Conservation (phyloP, 768 basidiomycete species). For the Mycena vitilis region DNA sequence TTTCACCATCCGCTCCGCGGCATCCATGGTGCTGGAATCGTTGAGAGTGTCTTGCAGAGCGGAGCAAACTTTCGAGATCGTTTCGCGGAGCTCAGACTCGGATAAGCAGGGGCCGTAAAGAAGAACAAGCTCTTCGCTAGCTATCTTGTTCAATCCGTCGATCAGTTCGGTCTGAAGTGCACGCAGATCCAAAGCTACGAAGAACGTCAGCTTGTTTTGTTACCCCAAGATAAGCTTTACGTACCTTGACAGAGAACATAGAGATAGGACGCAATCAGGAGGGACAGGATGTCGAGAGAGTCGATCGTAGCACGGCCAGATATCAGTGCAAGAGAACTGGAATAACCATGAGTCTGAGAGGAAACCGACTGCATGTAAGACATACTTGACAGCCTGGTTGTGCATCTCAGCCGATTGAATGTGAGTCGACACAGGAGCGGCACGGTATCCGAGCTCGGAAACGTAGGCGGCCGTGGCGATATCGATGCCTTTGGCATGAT, state of each 20-base stretch:
- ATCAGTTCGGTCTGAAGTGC: constrained; percentile 77
- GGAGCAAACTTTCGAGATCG: constrained; percentile 52
- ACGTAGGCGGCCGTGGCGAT: constrained; percentile 87
- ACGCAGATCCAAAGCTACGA: constrained; percentile 81
- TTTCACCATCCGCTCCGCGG: constrained; percentile 72
- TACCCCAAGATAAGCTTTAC: constrained; percentile 3
- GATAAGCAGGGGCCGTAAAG: constrained; percentile 58
- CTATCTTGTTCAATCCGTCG: constrained; percentile 58
- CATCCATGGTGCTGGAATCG: constrained; percentile 78
- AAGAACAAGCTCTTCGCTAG: constrained; percentile 59
- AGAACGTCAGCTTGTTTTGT: constrained; percentile 4
- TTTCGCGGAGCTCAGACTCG: constrained; percentile 42
- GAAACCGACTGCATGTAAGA: constrained; percentile 21
- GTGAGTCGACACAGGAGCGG: constrained; percentile 86
- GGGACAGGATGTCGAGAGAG: constrained; percentile 34
- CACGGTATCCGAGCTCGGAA: constrained; percentile 84
- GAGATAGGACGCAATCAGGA: constrained; percentile 34
- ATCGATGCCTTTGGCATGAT: constrained; percentile 87
- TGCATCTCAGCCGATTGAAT: constrained; percentile 93
- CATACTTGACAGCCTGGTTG: constrained; percentile 91
- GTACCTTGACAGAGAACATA: constrained; percentile 68
- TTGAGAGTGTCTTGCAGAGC: constrained; percentile 69
- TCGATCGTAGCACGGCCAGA: constrained; percentile 36
- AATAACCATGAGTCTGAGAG: constrained; percentile 9
- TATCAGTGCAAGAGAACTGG: constrained; percentile 78